A percentile compares a stretch with the other conserved stretches of the same genome.
These are phyloP conservation scores for Quercus gilva DNA, from an alignment of 306 rosid genomes.

Conservation along the genomic window DNA sequence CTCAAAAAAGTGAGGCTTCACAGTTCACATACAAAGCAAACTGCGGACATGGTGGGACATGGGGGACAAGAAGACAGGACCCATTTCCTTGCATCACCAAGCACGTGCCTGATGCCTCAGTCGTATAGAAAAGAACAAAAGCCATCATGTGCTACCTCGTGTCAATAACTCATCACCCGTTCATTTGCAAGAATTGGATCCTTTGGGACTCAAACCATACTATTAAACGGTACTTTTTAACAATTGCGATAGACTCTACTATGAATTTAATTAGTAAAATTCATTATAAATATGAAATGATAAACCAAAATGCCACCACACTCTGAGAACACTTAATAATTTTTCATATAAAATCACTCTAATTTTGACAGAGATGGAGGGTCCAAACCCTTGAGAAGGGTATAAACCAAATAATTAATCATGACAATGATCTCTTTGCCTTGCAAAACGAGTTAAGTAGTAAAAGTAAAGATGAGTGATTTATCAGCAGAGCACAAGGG, in stretches of 20 bases:
- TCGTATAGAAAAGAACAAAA: neutral
- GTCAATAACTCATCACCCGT: neutral
- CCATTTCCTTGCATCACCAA: neutral
- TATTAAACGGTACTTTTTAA: too few relatives aligned
- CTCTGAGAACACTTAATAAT: too few relatives aligned
- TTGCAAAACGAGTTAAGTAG: too few relatives aligned
- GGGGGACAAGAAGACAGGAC: neutral
- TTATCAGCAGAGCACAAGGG: neutral
- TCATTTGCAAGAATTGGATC: neutral
- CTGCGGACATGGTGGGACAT: neutral
- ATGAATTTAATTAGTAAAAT: too few relatives aligned
- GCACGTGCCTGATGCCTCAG: neutral
- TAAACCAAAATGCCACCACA: too few relatives aligned
- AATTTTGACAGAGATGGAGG: neutral
- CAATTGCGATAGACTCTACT: rapidly evolving
- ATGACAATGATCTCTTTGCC: neutral
- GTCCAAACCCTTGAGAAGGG: neutral
- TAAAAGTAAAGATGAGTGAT: neutral
- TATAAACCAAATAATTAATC: neutral
- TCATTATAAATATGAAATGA: rapidly evolving
- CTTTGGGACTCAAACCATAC: too few relatives aligned
- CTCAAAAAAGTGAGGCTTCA: neutral
- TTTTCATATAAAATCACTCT: too few relatives aligned
- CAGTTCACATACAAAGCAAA: neutral
- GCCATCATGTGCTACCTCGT: neutral